Base-by-base conservation (phyloP, 2,329 filamentous ascomycete species). In the Alternaria gansuensis region DNA sequence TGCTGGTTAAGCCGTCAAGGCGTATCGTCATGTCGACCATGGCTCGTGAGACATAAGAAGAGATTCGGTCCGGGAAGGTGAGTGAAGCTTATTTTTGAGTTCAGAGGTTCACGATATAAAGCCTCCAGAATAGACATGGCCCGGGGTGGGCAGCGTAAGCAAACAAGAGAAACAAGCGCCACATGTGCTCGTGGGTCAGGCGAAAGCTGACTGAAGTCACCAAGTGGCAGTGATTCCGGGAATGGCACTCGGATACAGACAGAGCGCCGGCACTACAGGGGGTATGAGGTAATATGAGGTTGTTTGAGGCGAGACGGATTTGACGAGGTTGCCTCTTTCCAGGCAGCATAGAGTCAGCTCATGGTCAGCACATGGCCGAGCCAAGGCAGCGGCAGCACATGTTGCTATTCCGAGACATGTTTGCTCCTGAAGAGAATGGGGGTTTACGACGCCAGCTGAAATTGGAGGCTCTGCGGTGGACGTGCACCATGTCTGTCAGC, bases 261-360 rank as follows among this genome's bases (percentile, higher is more conserved):
- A 4, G 17, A 34, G 29, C 2, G 13, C 29, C 29, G 44, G 29
- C 8, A 34, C 24, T 46, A 17, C 44, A 46, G 44, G 44, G 44
- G 21, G 29, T 17, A 17, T 46, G 44, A 46, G 44, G 44, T n/a
- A 34, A 46, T 33, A 46, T 46, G 44, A 46, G 44, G 44, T 24
- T 46, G 17, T 46, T 46, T 29, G 44, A 10, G 44, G 29, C 44
- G 7, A n/a, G 43, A 11, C 28, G 28, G 33, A 28, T 14, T 23
- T n/a, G 17, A 46, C 17, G 28, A 11, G 26, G 44, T 33, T 8
- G 44, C 44, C 13, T 33, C 17, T 31, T 33, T 21, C 7, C 17
- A 46, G 17, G 29, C 11, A 9, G 29, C 44, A 46, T 46, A 46
- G 28, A 33, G 29, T 46, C 44, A 33, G 29, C 29, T 7, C 6